Evolutionary conservation across 768 basidiomycete species (phyloP).

Genomic region (Hericium rajendrae): DNA sequence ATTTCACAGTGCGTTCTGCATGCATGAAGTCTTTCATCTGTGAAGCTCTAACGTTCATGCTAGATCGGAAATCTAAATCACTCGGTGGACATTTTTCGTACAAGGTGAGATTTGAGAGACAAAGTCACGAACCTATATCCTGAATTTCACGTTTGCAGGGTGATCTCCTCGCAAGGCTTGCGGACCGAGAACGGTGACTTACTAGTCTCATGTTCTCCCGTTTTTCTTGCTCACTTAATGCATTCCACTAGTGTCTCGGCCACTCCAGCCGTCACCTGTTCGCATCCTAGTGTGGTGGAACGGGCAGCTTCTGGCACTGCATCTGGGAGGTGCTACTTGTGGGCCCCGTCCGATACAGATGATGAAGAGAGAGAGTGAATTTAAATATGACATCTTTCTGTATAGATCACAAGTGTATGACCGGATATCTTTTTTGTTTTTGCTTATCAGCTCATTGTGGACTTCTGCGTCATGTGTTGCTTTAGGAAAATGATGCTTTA

Average conservation of each 20-base stretch:
- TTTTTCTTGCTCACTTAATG: background rate
- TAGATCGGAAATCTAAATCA: slow-evolving; percentile 77
- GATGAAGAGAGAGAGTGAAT: background rate
- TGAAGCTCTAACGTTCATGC: too few relatives aligned
- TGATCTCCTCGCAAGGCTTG: slow-evolving; percentile 53
- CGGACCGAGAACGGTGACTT: slow-evolving; percentile 45
- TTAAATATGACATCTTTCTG: background rate
- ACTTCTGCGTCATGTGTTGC: too few relatives aligned
- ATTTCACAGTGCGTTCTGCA: slow-evolving; percentile 57
- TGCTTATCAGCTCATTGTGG: too few relatives aligned
- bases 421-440: too few relatives aligned
- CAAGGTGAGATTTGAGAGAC: slow-evolving; percentile 35
- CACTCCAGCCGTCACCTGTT: slow-evolving; percentile 85
- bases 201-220: background rate
- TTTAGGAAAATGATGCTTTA: too few relatives aligned
- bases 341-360: slow-evolving; percentile 42
- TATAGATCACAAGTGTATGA: slow-evolving; percentile 1
- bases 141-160: slow-evolving; percentile 35
- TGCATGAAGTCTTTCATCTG: too few relatives aligned
- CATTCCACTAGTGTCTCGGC: slow-evolving; percentile 51
- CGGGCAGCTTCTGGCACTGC: slow-evolving; percentile 71
- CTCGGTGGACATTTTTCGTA: slow-evolving; percentile 65
- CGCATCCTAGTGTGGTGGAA: slow-evolving; percentile 67
- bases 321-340: slow-evolving; percentile 71
- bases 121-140: background rate